Evolutionary conservation across 257 asterid species (phyloP), one percentile per base, ranked within the genome.

Genomic region (Solanum pimpinellifolium): DNA sequence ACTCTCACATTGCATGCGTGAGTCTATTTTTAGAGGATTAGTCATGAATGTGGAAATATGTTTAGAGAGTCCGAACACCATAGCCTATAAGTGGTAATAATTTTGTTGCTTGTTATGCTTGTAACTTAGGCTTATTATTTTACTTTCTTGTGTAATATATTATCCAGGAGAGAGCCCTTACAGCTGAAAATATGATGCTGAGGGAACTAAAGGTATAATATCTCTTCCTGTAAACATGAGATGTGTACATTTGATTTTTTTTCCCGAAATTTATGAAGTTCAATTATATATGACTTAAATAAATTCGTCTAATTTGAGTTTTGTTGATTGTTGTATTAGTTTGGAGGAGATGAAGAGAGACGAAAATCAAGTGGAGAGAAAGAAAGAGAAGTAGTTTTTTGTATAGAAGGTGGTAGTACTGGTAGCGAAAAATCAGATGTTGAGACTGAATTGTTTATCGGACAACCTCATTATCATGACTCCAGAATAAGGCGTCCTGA

Each of bases 391-490:
- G 85, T 59, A 52, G 83, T 68, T 2, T 11, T 69, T 11, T 85
- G 91, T 20, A 70, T 91, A 27, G 98, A 93, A 27, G 92, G 92
- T 2, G 91, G 91, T 5, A 94, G 96, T 69, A 42, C 46, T 42
- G 46, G 23, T 52, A 52, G 62, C 62, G 98, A 94, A 83, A 91
- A 92, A 68, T 93, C 95, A 39, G 98, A 95, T 52, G 98, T 96
- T 83, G 98, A 95, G 92, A 96, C 99, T 10, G 98, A 94, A 42
- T 73, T 96, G 91, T 93, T 92, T 90, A 96, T 96, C 37, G 99
- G 98, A 31, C 94, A 86, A 7, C 99, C 98, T 1, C 23, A 52
- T 52, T 39, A 52, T 52, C 65, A 78, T 78, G 95, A 94, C 88
- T 84, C 89, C 37, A 93, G 97, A 92, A 87, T 75, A 25, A 92